phyloP scores from a whole-genome alignment of 2,329 filamentous ascomycete species.

The Aspergillus tamarii region DNA sequence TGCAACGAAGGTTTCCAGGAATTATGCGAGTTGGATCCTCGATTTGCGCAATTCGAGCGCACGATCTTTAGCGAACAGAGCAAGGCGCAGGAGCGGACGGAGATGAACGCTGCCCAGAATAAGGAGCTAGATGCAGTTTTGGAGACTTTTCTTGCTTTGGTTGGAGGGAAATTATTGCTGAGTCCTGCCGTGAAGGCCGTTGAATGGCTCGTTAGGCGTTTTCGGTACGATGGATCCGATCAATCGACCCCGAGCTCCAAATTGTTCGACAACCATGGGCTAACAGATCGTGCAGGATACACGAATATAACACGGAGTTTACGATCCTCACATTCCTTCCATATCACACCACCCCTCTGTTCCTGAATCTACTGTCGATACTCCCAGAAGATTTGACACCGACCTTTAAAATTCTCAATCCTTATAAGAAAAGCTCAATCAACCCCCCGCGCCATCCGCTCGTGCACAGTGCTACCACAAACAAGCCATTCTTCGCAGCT shows the following conservation, averaged over 20 bases:
- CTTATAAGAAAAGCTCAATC: conserved; percentile 78
- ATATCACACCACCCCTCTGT: conserved; percentile 84
- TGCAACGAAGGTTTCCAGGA: conserved; percentile 91
- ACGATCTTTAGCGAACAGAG: conserved; percentile 94
- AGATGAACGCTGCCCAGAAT: conserved; percentile 83
- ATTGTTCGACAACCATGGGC: conserved; percentile 6
- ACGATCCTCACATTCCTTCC: conserved; percentile 87
- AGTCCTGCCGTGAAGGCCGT: conserved; percentile 87
- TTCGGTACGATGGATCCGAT: conserved; percentile 63
- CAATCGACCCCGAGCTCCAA: neutral
- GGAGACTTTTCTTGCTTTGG: conserved; percentile 80
- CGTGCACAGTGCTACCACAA: conserved; percentile 80
- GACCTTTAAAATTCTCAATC: conserved; percentile 80
- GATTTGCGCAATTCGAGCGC: conserved; percentile 73
- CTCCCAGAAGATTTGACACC: conserved; percentile 72
- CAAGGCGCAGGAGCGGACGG: conserved; percentile 81
- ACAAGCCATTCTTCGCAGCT: conserved; percentile 72
- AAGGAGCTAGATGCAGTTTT: conserved; percentile 75
- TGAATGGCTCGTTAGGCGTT: conserved; percentile 92
- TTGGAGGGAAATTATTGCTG: conserved; percentile 74
- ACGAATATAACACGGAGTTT: conserved; percentile 82
- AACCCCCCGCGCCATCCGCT: conserved; percentile 78
- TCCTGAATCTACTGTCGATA: conserved; percentile 84
- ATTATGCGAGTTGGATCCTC: conserved; percentile 80
- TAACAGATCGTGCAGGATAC: conserved; percentile 62